Evolutionary conservation across 129 eudicot species (phyloP).

Genomic region (Silybum marianum): DNA sequence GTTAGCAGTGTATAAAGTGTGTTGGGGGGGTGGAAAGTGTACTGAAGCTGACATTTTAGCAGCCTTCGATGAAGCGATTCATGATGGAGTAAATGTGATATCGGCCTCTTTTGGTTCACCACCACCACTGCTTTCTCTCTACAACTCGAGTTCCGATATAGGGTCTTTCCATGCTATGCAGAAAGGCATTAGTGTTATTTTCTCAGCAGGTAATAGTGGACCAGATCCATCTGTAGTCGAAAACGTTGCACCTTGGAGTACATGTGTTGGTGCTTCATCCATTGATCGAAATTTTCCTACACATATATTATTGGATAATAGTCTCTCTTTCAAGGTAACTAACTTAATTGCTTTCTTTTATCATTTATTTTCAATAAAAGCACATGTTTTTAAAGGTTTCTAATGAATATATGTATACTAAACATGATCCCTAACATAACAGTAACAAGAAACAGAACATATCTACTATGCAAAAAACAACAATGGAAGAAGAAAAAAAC

Average conservation of each 20-base stretch:
- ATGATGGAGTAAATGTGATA: constrained; percentile 67
- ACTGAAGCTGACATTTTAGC: constrained; percentile 66
- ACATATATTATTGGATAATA: constrained; percentile 37
- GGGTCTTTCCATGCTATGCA: constrained; percentile 82
- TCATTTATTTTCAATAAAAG: background rate
- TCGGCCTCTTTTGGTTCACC: constrained; percentile 61
- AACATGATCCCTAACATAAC: background rate
- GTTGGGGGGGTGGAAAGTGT: constrained; percentile 71
- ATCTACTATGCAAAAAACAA: background rate
- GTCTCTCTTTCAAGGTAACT: constrained; percentile 43
- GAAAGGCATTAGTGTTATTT: constrained; percentile 60
- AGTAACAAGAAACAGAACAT: background rate
- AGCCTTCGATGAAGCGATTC: constrained; percentile 73
- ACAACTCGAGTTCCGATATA: constrained; percentile 44
- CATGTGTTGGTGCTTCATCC: constrained; percentile 66
- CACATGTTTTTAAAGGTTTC: background rate
- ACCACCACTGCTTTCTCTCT: constrained; percentile 49
- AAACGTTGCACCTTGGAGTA: constrained; percentile 81
- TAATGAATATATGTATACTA: background rate
- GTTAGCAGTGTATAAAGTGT: constrained; percentile 73
- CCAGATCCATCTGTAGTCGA: constrained; percentile 56
- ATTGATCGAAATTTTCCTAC: constrained; percentile 73
- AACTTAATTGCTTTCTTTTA: background rate
- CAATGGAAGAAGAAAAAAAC: background rate
- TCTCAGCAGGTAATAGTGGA: constrained; percentile 79